Percentiles rank a stretch among this genome's conserved stretches.
phyloP scores from a whole-genome alignment of 768 basidiomycete genomes.

The Clavaria fumosa region DNA sequence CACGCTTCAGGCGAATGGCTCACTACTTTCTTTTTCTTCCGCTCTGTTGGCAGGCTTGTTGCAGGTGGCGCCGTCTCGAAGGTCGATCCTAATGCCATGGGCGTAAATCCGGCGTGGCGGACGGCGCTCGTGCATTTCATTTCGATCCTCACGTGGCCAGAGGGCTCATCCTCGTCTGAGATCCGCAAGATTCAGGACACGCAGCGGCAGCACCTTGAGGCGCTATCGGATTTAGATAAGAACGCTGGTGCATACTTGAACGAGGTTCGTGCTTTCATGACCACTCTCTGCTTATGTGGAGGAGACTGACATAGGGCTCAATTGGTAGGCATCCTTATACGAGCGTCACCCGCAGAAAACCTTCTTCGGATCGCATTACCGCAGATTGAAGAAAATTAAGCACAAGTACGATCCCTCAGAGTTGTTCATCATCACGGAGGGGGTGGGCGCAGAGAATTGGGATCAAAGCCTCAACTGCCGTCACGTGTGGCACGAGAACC shows the following conservation, averaged over 20 bases:
- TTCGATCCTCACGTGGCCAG: constrained; percentile 15
- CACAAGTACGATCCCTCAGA: constrained; percentile 27
- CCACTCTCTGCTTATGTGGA: background rate
- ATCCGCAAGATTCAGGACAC: constrained; percentile 11
- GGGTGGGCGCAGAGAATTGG: constrained; percentile 38
- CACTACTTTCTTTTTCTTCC: background rate
- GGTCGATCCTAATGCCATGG: constrained; percentile 23
- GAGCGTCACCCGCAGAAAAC: constrained; percentile 26
- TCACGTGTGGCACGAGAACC: no score
- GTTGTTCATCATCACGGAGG: constrained; percentile 30
- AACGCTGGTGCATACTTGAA: constrained; percentile 32
- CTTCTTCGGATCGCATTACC: constrained; percentile 33
- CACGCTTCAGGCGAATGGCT: no score
- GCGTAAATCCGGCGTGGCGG: constrained; percentile 35
- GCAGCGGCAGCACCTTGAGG: constrained; percentile 12
- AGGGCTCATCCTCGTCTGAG: constrained; percentile 14
- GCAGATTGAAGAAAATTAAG: constrained; percentile 27
- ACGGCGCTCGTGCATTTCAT: constrained; percentile 21
- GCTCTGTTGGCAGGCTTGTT: constrained; percentile 19
- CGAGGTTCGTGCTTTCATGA: constrained; percentile 20
- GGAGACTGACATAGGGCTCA: no score
- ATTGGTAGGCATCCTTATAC: constrained; percentile 26
- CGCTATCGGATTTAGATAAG: constrained; percentile 17
- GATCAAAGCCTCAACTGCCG: constrained; percentile 19
- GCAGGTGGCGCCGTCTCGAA: constrained; percentile 29